These are phyloP conservation scores for Curvularia sp. DNA, from an alignment of 2,329 filamentous ascomycete genomes.

Conservation along the genomic window DNA sequence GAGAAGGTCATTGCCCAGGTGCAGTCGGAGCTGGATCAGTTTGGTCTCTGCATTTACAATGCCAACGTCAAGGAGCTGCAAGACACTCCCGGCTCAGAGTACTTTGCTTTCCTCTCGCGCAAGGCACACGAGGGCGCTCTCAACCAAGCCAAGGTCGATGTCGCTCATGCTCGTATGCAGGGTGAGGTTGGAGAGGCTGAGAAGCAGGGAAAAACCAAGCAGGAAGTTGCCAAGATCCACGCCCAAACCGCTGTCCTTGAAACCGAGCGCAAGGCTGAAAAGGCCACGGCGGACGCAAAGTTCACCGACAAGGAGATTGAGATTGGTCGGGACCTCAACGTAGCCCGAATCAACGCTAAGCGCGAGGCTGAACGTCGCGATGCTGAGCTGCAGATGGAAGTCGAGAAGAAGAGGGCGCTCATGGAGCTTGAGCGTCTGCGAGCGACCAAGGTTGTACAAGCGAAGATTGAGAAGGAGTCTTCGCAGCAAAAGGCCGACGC, in stretches of 20 bases:
- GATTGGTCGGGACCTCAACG: conserved; percentile 75
- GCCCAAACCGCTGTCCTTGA: conserved; percentile 84
- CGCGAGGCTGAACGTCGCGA: conserved; percentile 77
- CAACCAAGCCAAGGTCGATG: conserved; percentile 75
- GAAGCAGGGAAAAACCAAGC: conserved; percentile 80
- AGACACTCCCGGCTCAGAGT: conserved; percentile 80
- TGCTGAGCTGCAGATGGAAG: conserved; percentile 79
- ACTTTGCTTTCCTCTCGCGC: conserved; percentile 80
- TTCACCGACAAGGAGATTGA: conserved; percentile 75
- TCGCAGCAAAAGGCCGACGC: conserved; percentile 73
- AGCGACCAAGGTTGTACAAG: conserved; percentile 79
- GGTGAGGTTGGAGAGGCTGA: conserved; percentile 80
- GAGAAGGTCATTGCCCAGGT: conserved; percentile 69
- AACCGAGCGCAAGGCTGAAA: conserved; percentile 83
- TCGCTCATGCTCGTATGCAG: conserved; percentile 65
- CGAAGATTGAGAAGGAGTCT: conserved; percentile 71
- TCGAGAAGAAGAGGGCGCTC: conserved; percentile 77
- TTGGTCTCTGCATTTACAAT: conserved; percentile 72
- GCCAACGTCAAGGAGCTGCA: conserved; percentile 87
- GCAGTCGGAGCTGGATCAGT: conserved; percentile 79
- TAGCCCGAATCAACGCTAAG: conserved; percentile 75
- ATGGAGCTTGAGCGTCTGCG: conserved; percentile 83
- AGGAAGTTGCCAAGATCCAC: conserved; percentile 87
- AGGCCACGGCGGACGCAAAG: conserved; percentile 77
- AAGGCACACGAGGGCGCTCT: conserved; percentile 87